These are phyloP conservation scores for Persicaria maculosa DNA, from an alignment of 148 eudicot species.

Conservation along the genomic window DNA sequence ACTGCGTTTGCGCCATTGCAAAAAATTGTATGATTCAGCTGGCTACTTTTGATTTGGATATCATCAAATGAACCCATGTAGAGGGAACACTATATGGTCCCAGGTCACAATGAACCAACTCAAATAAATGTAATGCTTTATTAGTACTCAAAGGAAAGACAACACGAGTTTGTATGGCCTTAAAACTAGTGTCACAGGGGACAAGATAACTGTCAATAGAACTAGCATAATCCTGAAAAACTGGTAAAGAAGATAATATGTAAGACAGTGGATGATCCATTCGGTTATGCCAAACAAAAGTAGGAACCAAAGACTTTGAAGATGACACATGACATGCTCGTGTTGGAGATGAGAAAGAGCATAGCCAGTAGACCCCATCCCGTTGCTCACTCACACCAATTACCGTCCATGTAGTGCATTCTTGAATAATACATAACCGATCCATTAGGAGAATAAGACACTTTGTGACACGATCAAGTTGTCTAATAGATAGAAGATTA, in stretches of 20 bases:
- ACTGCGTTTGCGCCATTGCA: background rate
- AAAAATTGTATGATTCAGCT: no score
- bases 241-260: no score
- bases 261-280: background rate
- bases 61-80: conserved; percentile 9
- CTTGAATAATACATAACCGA: no score
- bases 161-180: background rate
- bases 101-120: background rate
- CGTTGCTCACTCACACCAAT: background rate
- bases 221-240: no score
- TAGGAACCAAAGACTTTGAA: no score
- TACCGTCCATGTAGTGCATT: background rate
- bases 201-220: no score
- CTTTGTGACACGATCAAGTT: background rate
- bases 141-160: background rate
- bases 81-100: background rate
- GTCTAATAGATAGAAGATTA: background rate
- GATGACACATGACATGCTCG: no score
- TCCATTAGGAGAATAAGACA: background rate
- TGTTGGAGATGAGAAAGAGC: no score
- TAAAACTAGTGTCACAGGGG: no score
- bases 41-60: background rate
- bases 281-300: background rate
- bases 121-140: background rate
- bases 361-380: background rate